A percentile compares a stretch with the other conserved stretches of the same genome.
phyloP scores from a whole-genome alignment of 768 basidiomycete genomes.

The Macrocybe gigantea region DNA sequence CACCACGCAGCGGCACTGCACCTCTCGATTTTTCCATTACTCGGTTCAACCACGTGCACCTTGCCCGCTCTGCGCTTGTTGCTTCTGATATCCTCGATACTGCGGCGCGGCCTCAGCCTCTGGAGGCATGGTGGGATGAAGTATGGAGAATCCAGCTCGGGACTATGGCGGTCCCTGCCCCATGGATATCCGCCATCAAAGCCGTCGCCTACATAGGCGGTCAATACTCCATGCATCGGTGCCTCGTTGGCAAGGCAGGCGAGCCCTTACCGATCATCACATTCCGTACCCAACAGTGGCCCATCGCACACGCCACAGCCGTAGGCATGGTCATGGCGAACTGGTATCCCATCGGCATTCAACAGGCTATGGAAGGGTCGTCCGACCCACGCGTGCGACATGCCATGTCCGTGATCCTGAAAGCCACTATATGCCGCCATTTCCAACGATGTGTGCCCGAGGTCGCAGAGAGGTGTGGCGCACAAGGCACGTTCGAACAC shows the following conservation, averaged over 20 bases:
- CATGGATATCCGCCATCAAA: constrained; percentile 47
- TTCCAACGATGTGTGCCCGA: constrained; percentile 44
- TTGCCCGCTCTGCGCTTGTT: constrained; percentile 46
- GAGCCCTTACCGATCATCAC: constrained; percentile 46
- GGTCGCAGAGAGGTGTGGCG: constrained; percentile 61
- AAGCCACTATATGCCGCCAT: constrained; percentile 50
- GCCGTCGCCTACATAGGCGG: constrained; percentile 48
- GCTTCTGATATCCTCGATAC: constrained; percentile 36
- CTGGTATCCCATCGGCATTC: constrained; percentile 35
- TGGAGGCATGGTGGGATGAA: constrained; percentile 51
- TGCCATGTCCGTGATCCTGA: constrained; percentile 49
- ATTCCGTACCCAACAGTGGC: constrained; percentile 63
- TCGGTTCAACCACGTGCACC: constrained; percentile 44
- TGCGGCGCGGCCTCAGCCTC: constrained; percentile 30
- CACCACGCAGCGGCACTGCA: constrained; percentile 44
- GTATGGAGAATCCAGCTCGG: constrained; percentile 52
- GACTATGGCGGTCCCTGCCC: constrained; percentile 43
- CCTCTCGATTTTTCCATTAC: constrained; percentile 57
- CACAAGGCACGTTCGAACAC: constrained; percentile 59
- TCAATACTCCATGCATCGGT: constrained; percentile 53
- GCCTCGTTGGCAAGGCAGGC: constrained; percentile 36
- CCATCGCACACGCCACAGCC: constrained; percentile 47
- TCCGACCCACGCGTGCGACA: constrained; percentile 45
- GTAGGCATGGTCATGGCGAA: constrained; percentile 45
- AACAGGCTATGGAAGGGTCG: constrained; percentile 29